phyloP scores from a whole-genome alignment of 139 green algal species.

The Picocystis salinarum region DNA sequence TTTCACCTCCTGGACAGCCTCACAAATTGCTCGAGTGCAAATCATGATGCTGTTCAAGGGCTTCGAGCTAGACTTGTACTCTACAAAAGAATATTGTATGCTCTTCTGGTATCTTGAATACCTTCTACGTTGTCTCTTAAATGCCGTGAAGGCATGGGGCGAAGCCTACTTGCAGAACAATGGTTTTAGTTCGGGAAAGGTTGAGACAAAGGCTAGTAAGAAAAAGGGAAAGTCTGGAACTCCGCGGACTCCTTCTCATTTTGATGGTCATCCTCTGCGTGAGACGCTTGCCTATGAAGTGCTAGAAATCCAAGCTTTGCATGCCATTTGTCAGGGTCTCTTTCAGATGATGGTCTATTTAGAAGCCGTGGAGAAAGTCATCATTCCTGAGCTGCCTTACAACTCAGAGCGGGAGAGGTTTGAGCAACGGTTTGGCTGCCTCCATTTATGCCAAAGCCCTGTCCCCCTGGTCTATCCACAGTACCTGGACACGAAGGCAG shows the following conservation, averaged over 20 bases:
- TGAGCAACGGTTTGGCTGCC: conserved; percentile 41
- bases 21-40: no score
- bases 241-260: no score
- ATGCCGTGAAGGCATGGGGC: conserved; percentile 7
- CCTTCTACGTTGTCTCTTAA: conserved; percentile 8
- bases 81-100: conserved; percentile 38
- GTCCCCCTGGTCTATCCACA: conserved; percentile 20
- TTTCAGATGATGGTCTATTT: conserved; percentile 22
- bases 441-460: conserved; percentile 22
- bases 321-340: conserved; percentile 22
- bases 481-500: conserved; percentile 7
- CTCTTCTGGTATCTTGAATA: conserved; percentile 46
- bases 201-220: background rate
- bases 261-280: no score
- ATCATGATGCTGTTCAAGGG: conserved; percentile 56
- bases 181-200: background rate
- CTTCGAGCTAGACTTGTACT: conserved; percentile 60
- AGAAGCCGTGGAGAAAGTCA: background rate
- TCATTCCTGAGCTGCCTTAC: conserved; percentile 14
- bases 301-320: conserved; percentile 3
- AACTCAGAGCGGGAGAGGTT: conserved; percentile 34
- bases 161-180: background rate
- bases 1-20: no score
- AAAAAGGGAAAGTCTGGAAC: no score
- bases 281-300: no score